A percentile compares a stretch with the other conserved stretches of the same genome.
phyloP scores from a whole-genome alignment of 768 basidiomycete genomes.

The Cystofilobasidium macerans region DNA sequence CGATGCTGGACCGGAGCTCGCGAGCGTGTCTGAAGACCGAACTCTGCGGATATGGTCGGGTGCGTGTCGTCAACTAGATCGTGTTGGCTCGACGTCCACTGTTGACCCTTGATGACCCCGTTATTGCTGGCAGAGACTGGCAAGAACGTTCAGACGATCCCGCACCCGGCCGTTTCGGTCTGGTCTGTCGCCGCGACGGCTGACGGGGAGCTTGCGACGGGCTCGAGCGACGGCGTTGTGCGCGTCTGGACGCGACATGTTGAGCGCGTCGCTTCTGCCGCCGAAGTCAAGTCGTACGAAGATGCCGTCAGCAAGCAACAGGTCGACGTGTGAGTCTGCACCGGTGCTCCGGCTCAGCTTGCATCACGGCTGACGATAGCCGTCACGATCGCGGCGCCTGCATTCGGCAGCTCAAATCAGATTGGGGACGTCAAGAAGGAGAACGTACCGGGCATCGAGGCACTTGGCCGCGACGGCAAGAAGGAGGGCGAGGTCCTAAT shows the following conservation, averaged over 20 bases:
- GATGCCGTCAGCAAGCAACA: constrained; percentile 65
- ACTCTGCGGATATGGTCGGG: constrained; percentile 72
- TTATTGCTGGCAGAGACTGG: constrained; percentile 40
- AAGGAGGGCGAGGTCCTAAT: constrained; percentile 90
- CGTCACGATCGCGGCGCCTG: no score
- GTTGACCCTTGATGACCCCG: no score
- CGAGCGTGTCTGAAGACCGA: constrained; percentile 73
- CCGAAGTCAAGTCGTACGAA: constrained; percentile 61
- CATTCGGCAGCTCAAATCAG: constrained; percentile 53
- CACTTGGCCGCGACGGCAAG: constrained; percentile 62
- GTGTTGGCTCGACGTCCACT: background rate
- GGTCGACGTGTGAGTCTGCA: constrained; percentile 48
- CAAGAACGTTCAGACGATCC: constrained; percentile 74
- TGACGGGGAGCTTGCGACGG: constrained; percentile 84
- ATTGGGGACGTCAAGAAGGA: constrained; percentile 86
- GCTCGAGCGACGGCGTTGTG: constrained; percentile 75
- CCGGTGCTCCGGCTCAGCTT: background rate
- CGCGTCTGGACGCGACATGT: constrained; percentile 65
- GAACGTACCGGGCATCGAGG: constrained; percentile 79
- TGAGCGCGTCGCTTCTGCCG: constrained; percentile 26
- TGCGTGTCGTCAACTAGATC: background rate
- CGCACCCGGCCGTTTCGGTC: constrained; percentile 77
- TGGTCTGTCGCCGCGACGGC: constrained; percentile 81
- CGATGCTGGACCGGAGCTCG: constrained; percentile 40
- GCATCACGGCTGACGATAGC: no score